Percentiles rank a stretch among this genome's conserved stretches.
Conservation (phyloP, 495 filamentous ascomycete genomes). For the Hyphodiscus hymeniophilus region DNA sequence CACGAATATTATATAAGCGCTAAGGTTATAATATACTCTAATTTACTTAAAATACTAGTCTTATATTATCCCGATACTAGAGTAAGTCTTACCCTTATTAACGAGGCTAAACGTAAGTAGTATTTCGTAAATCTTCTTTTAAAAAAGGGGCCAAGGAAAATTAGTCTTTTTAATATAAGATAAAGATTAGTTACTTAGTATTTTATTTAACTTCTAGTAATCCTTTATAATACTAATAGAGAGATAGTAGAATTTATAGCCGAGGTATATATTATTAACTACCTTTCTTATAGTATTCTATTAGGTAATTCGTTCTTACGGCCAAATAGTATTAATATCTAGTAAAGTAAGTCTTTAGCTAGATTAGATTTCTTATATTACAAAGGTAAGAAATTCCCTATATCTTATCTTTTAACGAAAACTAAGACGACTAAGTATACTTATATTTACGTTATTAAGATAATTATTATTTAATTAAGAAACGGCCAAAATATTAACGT, state of each 20-base stretch:
- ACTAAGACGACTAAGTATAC: neutral
- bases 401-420: neutral
- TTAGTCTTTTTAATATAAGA: neutral
- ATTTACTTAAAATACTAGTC: neutral
- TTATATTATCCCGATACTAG: neutral
- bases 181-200: neutral
- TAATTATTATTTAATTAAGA: neutral
- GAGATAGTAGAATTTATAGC: neutral
- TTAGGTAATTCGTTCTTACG: neutral
- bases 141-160: neutral
- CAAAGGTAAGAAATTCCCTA: neutral
- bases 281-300: neutral
- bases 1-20: neutral
- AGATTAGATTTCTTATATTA: neutral
- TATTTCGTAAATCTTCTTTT: neutral
- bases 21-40: neutral
- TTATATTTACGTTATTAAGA: neutral
- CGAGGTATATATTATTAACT: neutral
- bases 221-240: neutral
- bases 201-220: neutral
- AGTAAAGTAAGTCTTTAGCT: neutral
- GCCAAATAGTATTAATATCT: neutral
- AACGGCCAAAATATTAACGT: neutral
- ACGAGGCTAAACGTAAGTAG: neutral
- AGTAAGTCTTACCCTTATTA: neutral